Base-by-base conservation (phyloP, 331 rosid species). In the Ulmus americana region DNA sequence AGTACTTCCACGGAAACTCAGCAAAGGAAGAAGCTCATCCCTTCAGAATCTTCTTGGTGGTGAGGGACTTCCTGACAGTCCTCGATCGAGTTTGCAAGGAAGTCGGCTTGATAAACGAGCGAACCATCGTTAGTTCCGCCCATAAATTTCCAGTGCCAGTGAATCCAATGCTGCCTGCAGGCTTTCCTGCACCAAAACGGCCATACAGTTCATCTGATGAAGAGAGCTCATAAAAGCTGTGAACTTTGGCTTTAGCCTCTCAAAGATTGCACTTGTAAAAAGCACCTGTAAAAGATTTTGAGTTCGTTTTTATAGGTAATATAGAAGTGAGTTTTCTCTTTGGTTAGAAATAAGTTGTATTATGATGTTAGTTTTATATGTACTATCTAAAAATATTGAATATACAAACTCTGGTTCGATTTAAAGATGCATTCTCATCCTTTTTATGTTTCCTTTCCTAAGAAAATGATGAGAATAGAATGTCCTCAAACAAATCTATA, bases 21-120 rank as follows among this genome's bases (percentile, higher is more conserved):
- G 73, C 99, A 0, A 94, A 80, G 75, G 99, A 90, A 89, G 99
- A 90, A 73, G 97, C 99, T 79, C 97, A 94, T 77, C 99, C 99
- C 0, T 90, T 89, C 62, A 79, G 99, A 82, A 94, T 94, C 69
- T 94, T 89, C 84, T 62, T 82, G 90, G 97, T 94, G 59, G 99
- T 94, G 40, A 77, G 99, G 72, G 97, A 94, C 78, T 90, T 94
- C 46, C 83, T 94, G 9, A 49, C 78, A 0, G 70, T 81, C 64
- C 95, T 94, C 9, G 99, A 94, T n/a, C 74, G 95, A 43, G 97
- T 94, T 10, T 94, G 99, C 80, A 94, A 85, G 78, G 99, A 94
- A 77, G 99, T 94, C 3, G 90, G 95, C 9, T 78, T 70, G 87
- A 74, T 89, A 45, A 94, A 94, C 45, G 95, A 87, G 76, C 78